phyloP scores from a whole-genome alignment of 352 stramenopile genomes.

The Phytophthora vignae region DNA sequence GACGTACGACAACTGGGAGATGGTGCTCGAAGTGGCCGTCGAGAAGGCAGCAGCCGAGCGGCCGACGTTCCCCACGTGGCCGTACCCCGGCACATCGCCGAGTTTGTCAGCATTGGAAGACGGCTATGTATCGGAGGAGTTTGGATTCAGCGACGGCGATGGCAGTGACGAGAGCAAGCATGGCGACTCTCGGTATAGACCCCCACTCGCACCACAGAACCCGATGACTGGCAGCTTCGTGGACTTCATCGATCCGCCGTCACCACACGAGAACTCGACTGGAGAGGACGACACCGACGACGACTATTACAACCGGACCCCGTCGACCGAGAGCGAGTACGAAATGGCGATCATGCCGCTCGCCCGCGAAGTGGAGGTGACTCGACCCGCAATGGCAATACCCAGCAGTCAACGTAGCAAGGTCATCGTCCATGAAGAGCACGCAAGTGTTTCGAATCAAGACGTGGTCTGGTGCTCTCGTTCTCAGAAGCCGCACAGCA shows the following conservation, averaged over 20 bases:
- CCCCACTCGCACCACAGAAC: conserved; percentile 1
- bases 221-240: conserved; percentile 30
- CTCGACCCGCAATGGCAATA: not conserved
- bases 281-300: conserved; percentile 15
- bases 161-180: conserved; percentile 21
- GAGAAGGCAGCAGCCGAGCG: conserved; percentile 40
- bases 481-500: conserved; percentile 13
- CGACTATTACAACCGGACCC: conserved; percentile 5
- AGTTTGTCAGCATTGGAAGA: conserved; percentile 33
- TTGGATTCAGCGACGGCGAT: conserved; percentile 40
- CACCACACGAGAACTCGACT: conserved; percentile 18
- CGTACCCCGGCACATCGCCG: conserved; percentile 18
- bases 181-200: conserved; percentile 9
- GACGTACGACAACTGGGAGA: conserved; percentile 43
- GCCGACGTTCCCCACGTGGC: conserved; percentile 33
- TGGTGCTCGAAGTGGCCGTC: conserved; percentile 34
- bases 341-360: conserved; percentile 18
- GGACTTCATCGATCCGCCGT: conserved; percentile 31
- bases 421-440: conserved; percentile 5
- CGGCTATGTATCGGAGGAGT: conserved; percentile 35
- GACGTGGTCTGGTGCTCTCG: conserved; percentile 4
- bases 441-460: conserved; percentile 9
- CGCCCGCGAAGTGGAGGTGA: conserved; percentile 22
- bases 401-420: conserved; percentile 1
- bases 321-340: conserved; percentile 32